These are phyloP conservation scores for Striga asiatica DNA, from an alignment of 257 asterid genomes.

Conservation along the genomic window DNA sequence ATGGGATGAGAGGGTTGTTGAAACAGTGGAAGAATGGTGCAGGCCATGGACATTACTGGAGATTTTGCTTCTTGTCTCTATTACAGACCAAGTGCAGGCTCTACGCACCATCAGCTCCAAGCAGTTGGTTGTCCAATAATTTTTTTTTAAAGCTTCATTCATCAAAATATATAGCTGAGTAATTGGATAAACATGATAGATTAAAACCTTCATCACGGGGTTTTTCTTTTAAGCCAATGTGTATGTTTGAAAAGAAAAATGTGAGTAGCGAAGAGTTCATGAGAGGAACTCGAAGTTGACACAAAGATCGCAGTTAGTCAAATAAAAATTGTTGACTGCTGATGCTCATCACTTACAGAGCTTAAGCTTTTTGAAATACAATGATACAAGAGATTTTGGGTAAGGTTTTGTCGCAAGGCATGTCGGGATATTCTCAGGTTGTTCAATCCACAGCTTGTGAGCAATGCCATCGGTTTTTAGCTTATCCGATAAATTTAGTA, in stretches of 20 bases:
- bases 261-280: neutral
- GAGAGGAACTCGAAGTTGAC: neutral
- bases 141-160: neutral
- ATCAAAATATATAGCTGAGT: too few relatives aligned
- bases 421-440: slow-evolving; percentile 81
- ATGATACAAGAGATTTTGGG: slow-evolving; percentile 73
- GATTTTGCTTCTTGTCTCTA: slow-evolving; percentile 63
- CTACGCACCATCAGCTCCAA: slow-evolving; percentile 55
- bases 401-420: slow-evolving; percentile 84
- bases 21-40: slow-evolving; percentile 80
- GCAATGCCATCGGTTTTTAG: slow-evolving; percentile 54
- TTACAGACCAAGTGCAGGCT: slow-evolving; percentile 55
- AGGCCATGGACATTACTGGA: slow-evolving; percentile 79
- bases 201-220: neutral
- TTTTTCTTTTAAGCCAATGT: too few relatives aligned
- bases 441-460: slow-evolving; percentile 91
- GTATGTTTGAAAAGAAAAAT: too few relatives aligned
- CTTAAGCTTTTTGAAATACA: slow-evolving; percentile 74
- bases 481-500: slow-evolving; percentile 61
- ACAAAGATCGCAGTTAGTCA: neutral
- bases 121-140: slow-evolving; percentile 42
- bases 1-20: slow-evolving; percentile 72
- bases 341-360: slow-evolving; percentile 63
- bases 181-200: too few relatives aligned
- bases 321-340: neutral